A percentile compares a stretch with the other conserved stretches of the same genome.
These are phyloP conservation scores for Prinsepia uniflora DNA, from an alignment of 306 rosid genomes.

Conservation along the genomic window DNA sequence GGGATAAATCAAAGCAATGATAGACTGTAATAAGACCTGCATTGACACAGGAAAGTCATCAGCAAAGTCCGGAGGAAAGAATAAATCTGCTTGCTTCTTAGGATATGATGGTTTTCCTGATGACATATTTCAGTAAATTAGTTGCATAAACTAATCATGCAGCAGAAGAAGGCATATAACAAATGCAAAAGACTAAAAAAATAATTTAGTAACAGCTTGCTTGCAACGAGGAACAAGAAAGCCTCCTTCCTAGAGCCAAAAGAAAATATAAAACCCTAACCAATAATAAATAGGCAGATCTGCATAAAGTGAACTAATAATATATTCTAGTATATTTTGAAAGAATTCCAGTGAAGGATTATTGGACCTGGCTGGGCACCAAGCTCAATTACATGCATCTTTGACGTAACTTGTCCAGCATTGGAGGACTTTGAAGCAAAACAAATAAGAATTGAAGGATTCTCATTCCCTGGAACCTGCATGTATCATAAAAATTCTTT, in stretches of 20 bases:
- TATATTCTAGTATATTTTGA: not conserved
- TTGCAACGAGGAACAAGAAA: no score
- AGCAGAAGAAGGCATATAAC: constrained; percentile 13
- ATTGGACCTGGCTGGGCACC: constrained; percentile 77
- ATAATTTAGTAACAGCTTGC: not conserved
- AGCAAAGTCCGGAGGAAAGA: constrained; percentile 83
- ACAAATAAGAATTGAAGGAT: constrained; percentile 64
- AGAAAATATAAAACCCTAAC: not conserved
- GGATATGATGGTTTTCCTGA: constrained; percentile 72
- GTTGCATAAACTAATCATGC: constrained; percentile 3
- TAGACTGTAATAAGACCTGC: constrained; percentile 52
- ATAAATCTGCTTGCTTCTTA: constrained; percentile 75
- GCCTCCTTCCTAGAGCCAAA: no score
- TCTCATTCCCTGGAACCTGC: constrained; percentile 70
- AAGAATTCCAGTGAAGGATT: not conserved
- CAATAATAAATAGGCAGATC: not conserved
- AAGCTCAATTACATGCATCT: constrained; percentile 85
- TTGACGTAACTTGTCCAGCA: constrained; percentile 70
- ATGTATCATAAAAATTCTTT: constrained; percentile 22
- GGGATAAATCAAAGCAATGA: constrained; percentile 18
- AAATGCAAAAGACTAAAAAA: constrained; percentile 1
- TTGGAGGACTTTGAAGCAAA: constrained; percentile 68
- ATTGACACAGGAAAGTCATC: constrained; percentile 87
- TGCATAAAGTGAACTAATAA: not conserved
- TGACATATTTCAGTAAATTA: constrained; percentile 22